These are phyloP conservation scores for Nicotiana knightiana DNA, from an alignment of 257 asterid genomes.

Conservation along the genomic window DNA sequence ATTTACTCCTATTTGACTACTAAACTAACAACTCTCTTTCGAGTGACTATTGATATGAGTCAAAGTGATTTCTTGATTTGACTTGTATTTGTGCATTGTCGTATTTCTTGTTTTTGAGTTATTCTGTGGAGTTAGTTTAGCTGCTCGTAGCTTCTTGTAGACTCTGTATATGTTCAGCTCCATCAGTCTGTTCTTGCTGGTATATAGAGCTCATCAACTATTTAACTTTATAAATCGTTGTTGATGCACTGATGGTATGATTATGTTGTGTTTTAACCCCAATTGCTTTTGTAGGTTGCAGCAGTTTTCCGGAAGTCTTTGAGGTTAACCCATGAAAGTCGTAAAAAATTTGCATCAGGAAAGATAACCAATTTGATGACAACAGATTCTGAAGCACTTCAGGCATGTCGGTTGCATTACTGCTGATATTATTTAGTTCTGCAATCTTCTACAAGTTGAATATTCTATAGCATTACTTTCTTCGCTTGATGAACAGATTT, in stretches of 20 bases:
- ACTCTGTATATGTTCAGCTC: neutral
- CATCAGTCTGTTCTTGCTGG: neutral
- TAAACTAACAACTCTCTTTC: neutral
- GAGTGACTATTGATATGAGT: neutral
- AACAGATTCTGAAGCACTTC: slow-evolving; percentile 92
- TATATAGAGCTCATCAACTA: neutral
- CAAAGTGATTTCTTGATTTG: neutral
- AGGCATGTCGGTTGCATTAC: slow-evolving; percentile 40
- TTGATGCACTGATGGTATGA: neutral
- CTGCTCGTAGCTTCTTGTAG: neutral
- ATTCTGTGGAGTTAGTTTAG: neutral
- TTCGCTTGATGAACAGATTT: neutral
- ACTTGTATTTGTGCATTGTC: neutral
- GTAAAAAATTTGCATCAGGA: slow-evolving; percentile 77
- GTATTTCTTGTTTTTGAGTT: neutral
- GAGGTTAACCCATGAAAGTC: slow-evolving; percentile 91
- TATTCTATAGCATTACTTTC: neutral
- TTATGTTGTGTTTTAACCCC: neutral
- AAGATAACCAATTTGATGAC: slow-evolving; percentile 92
- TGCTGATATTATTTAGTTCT: neutral
- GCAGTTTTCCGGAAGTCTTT: slow-evolving; percentile 88
- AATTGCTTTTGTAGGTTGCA: slow-evolving; percentile 53
- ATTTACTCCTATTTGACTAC: no score
- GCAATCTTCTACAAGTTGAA: neutral
- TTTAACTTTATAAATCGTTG: neutral